Evolutionary conservation across 345 rosid genomes (phyloP).

Genomic region (Eutrema japonicum): DNA sequence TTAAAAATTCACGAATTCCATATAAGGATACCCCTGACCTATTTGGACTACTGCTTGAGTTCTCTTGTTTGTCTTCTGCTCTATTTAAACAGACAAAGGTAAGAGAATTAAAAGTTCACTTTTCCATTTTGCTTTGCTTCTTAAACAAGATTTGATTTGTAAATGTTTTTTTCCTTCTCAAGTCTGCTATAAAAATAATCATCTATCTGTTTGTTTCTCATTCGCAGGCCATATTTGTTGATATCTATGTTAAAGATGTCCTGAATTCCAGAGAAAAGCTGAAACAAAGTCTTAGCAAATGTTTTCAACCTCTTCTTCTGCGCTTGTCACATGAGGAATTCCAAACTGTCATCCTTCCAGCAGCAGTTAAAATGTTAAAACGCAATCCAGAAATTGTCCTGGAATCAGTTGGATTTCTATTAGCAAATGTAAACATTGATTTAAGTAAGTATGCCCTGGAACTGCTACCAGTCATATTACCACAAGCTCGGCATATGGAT

Average conservation of each 20-base stretch:
- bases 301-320: conserved; percentile 65
- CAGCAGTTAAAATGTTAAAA: conserved; percentile 88
- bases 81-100: conserved; percentile 75
- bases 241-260: conserved; percentile 79
- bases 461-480: conserved; percentile 67
- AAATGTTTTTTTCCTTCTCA: background rate
- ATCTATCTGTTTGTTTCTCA: background rate
- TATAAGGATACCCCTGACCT: conserved; percentile 75
- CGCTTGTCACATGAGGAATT: conserved; percentile 76
- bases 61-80: conserved; percentile 55
- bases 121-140: conserved; percentile 14
- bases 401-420: conserved; percentile 75
- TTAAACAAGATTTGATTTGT: background rate
- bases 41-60: conserved; percentile 70
- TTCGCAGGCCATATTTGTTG: conserved; percentile 59
- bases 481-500: conserved; percentile 87
- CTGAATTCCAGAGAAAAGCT: conserved; percentile 84
- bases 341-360: conserved; percentile 75
- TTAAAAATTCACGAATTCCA: conserved; percentile 69
- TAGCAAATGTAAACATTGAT: conserved; percentile 72
- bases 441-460: conserved; percentile 89
- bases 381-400: conserved; percentile 95
- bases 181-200: background rate
- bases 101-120: conserved; percentile 12
- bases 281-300: conserved; percentile 58